Evolutionary conservation across 1,284 basidiomycete species (phyloP).

Genomic region (Coriolopsis trogii): DNA sequence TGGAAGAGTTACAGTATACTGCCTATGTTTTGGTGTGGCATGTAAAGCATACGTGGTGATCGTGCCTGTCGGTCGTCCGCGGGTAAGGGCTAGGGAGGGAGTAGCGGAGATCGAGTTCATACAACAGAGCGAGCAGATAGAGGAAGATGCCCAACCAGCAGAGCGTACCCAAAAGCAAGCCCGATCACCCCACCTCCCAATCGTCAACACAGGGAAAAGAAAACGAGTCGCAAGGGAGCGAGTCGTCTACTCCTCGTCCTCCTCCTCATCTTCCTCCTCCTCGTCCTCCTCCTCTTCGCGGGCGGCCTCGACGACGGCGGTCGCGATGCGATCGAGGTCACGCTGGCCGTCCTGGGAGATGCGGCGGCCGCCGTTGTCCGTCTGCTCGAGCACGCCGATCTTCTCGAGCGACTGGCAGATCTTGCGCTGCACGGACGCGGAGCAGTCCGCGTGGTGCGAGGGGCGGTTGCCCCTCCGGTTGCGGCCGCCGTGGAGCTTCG

Average conservation of each 20-base stretch:
- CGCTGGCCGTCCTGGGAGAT: constrained; percentile 98
- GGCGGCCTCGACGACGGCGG: constrained; percentile 89
- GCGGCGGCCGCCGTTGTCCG: constrained; percentile 92
- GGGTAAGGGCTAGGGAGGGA: constrained; percentile 3
- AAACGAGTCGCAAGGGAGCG: background rate
- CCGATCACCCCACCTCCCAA: constrained; percentile 10
- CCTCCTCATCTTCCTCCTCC: constrained; percentile 83
- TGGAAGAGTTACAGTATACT: constrained; percentile 24
- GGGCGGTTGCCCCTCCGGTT: constrained; percentile 95
- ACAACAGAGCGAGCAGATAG: constrained; percentile 14
- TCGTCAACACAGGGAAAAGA: background rate
- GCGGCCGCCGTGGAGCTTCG: constrained; percentile 96
- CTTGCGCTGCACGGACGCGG: constrained; percentile 88
- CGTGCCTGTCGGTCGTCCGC: constrained; percentile 15
- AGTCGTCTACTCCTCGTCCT: constrained; percentile 53
- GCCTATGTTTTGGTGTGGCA: constrained; percentile 31
- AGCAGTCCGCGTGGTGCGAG: constrained; percentile 90
- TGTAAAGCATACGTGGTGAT: constrained; percentile 29
- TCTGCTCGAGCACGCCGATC: constrained; percentile 96
- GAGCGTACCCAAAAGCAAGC: constrained; percentile 6
- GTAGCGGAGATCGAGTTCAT: constrained; percentile 11
- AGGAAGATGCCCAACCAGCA: constrained; percentile 14
- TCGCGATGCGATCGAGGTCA: constrained; percentile 98
- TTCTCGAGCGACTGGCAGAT: constrained; percentile 97
- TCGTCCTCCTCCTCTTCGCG: constrained; percentile 88